phyloP scores from a whole-genome alignment of 2,329 filamentous ascomycete genomes.

The Monilinia polystroma region DNA sequence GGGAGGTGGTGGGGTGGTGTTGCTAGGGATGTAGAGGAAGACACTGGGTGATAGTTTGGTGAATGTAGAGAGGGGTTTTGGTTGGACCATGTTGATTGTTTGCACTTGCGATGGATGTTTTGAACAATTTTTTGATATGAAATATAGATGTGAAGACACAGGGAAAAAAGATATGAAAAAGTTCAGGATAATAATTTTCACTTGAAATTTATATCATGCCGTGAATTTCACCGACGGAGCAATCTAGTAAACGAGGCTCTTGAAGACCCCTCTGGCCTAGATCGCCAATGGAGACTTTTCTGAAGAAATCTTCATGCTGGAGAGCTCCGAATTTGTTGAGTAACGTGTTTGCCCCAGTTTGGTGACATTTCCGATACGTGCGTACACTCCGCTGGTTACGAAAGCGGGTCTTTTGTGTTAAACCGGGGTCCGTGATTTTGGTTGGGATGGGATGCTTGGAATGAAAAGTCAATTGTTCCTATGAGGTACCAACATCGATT shows the following conservation, averaged over 20 bases:
- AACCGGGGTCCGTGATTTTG: not conserved
- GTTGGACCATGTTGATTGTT: not conserved
- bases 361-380: slow-evolving; percentile 1
- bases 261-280: not conserved
- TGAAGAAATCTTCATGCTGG: not conserved
- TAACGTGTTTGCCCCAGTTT: not conserved
- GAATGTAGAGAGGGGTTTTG: slow-evolving; percentile 34
- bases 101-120: not conserved
- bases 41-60: slow-evolving; percentile 31
- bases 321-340: not conserved
- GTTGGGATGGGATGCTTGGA: not conserved
- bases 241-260: not conserved
- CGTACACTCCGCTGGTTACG: slow-evolving; percentile 1
- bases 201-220: not conserved
- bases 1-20: not conserved
- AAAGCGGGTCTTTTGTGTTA: slow-evolving; percentile 7
- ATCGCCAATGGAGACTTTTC: not conserved
- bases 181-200: not conserved
- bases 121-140: too few relatives aligned
- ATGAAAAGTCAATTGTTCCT: not conserved
- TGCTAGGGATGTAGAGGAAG: slow-evolving; percentile 30
- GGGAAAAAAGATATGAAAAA: not conserved
- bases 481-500: too few relatives aligned
- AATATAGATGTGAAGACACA: not conserved
- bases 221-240: not conserved